phyloP scores from a whole-genome alignment of 495 filamentous ascomycete species.

The Saxispiralis lemnorum region DNA sequence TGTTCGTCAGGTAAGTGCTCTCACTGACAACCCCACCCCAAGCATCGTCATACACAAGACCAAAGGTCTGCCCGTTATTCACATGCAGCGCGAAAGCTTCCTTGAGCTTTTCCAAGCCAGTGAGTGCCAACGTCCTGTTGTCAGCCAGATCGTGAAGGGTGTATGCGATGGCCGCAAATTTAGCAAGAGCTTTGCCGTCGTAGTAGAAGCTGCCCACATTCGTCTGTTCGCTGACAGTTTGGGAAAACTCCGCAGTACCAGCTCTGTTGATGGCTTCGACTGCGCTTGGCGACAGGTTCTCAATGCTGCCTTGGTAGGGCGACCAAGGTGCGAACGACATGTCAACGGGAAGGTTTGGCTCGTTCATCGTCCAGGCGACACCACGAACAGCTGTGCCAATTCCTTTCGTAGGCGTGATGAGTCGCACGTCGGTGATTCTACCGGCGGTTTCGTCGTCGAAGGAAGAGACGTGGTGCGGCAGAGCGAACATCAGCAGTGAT shows the following conservation, averaged over 20 bases:
- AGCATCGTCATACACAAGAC: constrained; percentile 42
- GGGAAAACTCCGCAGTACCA: constrained; percentile 46
- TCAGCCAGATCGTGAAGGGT: constrained; percentile 48
- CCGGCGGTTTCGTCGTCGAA: constrained; percentile 43
- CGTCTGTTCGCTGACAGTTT: constrained; percentile 52
- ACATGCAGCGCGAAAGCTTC: constrained; percentile 57
- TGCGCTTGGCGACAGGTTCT: constrained; percentile 33
- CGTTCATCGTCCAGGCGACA: constrained; percentile 65
- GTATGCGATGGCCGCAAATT: constrained; percentile 30
- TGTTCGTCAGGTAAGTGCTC: constrained; percentile 56
- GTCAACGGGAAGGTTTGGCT: constrained; percentile 48
- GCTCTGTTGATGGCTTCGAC: constrained; percentile 38
- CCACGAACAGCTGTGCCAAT: constrained; percentile 52
- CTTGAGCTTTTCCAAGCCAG: constrained; percentile 52
- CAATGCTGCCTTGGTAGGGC: constrained; percentile 31
- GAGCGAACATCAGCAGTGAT: constrained; percentile 64
- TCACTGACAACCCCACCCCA: constrained; percentile 81
- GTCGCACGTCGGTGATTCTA: constrained; percentile 37
- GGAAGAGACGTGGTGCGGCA: constrained; percentile 69
- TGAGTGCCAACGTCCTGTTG: constrained; percentile 39
- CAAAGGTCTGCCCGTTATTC: constrained; percentile 57
- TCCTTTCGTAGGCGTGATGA: constrained; percentile 80
- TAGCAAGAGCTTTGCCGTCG: constrained; percentile 52
- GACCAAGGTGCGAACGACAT: constrained; percentile 68
- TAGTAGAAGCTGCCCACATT: constrained; percentile 88